phyloP scores from a whole-genome alignment of 1,284 basidiomycete species.

The Agaricales sp. region DNA sequence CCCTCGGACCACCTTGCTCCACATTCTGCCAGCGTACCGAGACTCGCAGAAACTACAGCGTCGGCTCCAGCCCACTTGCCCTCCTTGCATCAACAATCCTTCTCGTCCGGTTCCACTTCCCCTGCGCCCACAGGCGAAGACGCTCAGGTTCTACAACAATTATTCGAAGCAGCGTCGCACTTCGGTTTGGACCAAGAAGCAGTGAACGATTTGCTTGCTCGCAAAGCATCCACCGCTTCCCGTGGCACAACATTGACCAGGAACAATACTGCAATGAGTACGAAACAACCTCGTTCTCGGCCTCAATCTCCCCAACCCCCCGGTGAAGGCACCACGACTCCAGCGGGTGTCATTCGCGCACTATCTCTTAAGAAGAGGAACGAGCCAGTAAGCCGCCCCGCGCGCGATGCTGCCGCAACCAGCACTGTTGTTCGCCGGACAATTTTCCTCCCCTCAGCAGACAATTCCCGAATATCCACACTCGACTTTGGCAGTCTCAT shows the following conservation, averaged over 20 bases:
- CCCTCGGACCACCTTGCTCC: not conserved
- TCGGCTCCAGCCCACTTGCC: not conserved
- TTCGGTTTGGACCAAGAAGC: constrained; percentile 64
- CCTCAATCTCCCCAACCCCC: not conserved
- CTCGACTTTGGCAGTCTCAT: constrained; percentile 41
- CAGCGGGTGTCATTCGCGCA: constrained; percentile 9
- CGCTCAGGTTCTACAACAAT: constrained; percentile 45
- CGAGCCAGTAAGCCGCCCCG: constrained; percentile 28
- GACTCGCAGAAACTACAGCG: not conserved
- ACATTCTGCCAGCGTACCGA: not conserved
- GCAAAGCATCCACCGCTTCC: constrained; percentile 58
- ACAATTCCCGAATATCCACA: constrained; percentile 40
- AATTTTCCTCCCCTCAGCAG: constrained; percentile 54
- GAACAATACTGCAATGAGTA: not conserved
- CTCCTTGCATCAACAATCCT: not conserved
- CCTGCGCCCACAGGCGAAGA: not conserved
- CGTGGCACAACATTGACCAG: not conserved
- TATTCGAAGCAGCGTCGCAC: constrained; percentile 65
- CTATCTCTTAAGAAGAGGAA: constrained; percentile 28
- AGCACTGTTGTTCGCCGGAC: constrained; percentile 63
- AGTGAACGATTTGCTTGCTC: constrained; percentile 56
- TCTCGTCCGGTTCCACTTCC: not conserved
- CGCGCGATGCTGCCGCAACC: constrained; percentile 28
- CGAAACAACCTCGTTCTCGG: not conserved
- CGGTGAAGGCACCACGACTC: not conserved